Percentiles rank a stretch among this genome's conserved stretches.
Conservation (phyloP, 139 green algal species). For the Chlamydomonas incerta region DNA sequence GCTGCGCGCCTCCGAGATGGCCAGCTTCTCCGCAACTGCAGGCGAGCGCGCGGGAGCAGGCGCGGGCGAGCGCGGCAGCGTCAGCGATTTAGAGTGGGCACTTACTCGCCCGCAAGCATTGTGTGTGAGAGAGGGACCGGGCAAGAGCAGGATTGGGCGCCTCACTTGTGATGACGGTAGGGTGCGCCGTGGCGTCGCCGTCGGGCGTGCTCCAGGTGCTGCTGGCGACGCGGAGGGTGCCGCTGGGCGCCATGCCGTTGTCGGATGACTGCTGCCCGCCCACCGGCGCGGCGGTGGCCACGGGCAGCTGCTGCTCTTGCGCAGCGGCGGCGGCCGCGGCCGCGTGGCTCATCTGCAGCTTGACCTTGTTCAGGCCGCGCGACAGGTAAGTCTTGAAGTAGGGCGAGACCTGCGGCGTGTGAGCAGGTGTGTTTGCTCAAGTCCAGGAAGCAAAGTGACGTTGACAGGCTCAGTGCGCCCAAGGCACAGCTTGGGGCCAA, state of each 20-base stretch:
- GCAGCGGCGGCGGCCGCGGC: not conserved
- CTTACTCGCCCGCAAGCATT: no score
- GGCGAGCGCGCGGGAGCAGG: not conserved
- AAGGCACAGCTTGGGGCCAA: not conserved
- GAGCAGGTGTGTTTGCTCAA: no score
- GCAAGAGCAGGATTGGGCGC: no score
- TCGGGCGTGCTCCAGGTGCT: slow-evolving; percentile 42
- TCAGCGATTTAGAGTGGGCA: no score
- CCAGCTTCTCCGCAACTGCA: slow-evolving; percentile 40
- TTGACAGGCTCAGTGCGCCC: not conserved
- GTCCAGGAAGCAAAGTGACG: not conserved
- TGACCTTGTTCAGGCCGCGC: slow-evolving; percentile 37
- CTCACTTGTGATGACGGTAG: not conserved
- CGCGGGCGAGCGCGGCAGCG: not conserved
- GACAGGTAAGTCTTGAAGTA: slow-evolving; percentile 39
- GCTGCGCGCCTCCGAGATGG: slow-evolving; percentile 19
- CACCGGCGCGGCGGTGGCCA: not conserved
- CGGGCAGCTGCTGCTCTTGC: no score
- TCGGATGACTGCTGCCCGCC: not conserved
- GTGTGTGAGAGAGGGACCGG: no score
- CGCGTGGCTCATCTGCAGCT: slow-evolving; percentile 16
- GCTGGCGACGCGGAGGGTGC: not conserved
- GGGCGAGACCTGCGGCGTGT: slow-evolving; percentile 8
- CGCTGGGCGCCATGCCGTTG: not conserved
- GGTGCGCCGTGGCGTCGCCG: not conserved